Percentiles rank a stretch among this genome's conserved stretches.
phyloP scores from a whole-genome alignment of 345 rosid genomes.

The Physaria fendleri region DNA sequence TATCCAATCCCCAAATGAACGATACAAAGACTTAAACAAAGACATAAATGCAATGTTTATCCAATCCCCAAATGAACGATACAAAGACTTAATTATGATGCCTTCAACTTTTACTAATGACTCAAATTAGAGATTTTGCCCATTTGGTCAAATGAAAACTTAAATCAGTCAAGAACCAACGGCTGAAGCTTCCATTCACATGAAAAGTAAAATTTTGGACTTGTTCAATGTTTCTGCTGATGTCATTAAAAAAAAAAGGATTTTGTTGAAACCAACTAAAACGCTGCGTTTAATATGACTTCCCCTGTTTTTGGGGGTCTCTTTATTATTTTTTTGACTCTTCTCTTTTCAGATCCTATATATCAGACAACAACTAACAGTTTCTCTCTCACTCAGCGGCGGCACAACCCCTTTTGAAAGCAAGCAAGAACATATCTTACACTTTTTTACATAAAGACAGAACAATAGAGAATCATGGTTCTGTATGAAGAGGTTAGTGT shows the following conservation, averaged over 20 bases:
- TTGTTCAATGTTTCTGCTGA: background rate
- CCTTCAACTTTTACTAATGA: background rate
- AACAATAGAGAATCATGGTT: slow-evolving; percentile 18
- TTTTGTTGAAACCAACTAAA: background rate
- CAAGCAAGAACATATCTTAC: background rate
- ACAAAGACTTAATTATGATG: background rate
- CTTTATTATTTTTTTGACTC: background rate
- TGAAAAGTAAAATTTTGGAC: background rate
- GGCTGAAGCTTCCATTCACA: background rate
- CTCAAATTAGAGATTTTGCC: background rate
- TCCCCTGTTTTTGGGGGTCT: background rate
- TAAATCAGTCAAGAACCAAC: background rate
- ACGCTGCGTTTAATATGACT: background rate
- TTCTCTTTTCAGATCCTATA: slow-evolving; percentile 11
- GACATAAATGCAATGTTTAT: slow-evolving; percentile 18
- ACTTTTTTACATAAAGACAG: background rate
- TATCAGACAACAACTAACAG: background rate
- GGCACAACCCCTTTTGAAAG: background rate
- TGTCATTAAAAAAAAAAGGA: background rate
- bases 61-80: background rate
- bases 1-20: background rate
- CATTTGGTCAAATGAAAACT: background rate
- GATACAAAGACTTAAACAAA: background rate
- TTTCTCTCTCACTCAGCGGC: background rate
- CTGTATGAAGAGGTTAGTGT: slow-evolving; percentile 25